Conservation (phyloP, 805 yeast species). For the Nakazawaea siamensis region DNA sequence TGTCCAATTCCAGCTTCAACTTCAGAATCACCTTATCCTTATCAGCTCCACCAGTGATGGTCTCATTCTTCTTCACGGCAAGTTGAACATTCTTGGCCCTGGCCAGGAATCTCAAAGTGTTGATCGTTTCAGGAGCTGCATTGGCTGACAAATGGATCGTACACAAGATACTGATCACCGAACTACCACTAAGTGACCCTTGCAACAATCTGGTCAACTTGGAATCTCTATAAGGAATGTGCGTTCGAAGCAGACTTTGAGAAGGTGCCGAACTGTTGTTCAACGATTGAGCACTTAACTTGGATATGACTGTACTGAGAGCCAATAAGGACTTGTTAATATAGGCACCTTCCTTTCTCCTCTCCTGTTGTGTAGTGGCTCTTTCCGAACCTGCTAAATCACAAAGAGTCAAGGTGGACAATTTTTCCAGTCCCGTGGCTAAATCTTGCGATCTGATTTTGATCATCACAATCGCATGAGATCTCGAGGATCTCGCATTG, state of each 20-base stretch:
- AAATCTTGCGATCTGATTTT: slow-evolving; percentile 39
- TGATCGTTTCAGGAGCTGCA: slow-evolving; percentile 69
- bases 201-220: slow-evolving; percentile 85
- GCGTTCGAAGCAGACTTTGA: slow-evolving; percentile 28
- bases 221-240: slow-evolving; percentile 90
- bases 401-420: slow-evolving; percentile 72
- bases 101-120: slow-evolving; percentile 87
- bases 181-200: slow-evolving; percentile 84
- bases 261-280: slow-evolving; percentile 10
- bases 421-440: slow-evolving; percentile 26
- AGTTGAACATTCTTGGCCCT: slow-evolving; percentile 82
- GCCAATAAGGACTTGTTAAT: slow-evolving; percentile 89
- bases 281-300: slow-evolving; percentile 40
- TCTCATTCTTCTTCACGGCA: slow-evolving; percentile 49
- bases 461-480: slow-evolving; percentile 83
- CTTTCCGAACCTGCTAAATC: slow-evolving; percentile 97
- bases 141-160: slow-evolving; percentile 65
- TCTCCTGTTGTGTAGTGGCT: slow-evolving; percentile 65
- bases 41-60: slow-evolving; percentile 25
- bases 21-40: slow-evolving; percentile 47
- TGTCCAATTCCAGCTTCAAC: slow-evolving; percentile 51
- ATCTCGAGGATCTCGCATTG: slow-evolving; percentile 80
- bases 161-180: slow-evolving; percentile 79
- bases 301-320: slow-evolving; percentile 85
- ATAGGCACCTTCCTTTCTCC: slow-evolving; percentile 89